Conservation (phyloP, 148 eudicot species). For the Polygonum aviculare region DNA sequence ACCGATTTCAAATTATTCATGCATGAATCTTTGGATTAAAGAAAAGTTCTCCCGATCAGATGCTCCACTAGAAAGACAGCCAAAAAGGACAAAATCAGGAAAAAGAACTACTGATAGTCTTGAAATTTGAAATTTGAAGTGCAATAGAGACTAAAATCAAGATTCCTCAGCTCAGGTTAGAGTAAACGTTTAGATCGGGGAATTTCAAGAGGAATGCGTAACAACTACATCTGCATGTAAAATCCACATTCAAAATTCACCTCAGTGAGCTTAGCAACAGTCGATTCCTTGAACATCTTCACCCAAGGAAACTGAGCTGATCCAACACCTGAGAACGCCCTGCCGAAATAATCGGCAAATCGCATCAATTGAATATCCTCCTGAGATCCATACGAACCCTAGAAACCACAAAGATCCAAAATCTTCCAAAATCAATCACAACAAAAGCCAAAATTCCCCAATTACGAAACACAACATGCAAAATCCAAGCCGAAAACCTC, state of each 20-base stretch:
- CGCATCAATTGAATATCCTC: constrained; percentile 72
- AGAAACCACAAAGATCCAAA: constrained; percentile 10
- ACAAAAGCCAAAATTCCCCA: constrained; percentile 3
- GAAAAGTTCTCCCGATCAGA: not conserved
- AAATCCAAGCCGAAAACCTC: not conserved
- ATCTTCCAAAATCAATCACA: not conserved
- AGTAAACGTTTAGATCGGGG: not conserved
- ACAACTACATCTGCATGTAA: not conserved
- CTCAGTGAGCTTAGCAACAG: constrained; percentile 51
- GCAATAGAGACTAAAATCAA: not conserved
- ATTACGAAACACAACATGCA: not conserved
- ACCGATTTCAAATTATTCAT: not conserved
- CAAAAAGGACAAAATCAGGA: not conserved
- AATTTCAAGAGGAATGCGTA: not conserved
- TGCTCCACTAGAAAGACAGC: not conserved
- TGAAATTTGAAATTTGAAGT: not conserved
- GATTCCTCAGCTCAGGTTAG: constrained; percentile 14
- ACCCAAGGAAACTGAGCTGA: constrained; percentile 74
- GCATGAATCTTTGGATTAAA: not conserved
- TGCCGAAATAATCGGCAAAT: constrained; percentile 77
- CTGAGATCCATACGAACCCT: constrained; percentile 54
- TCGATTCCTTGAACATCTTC: constrained; percentile 50
- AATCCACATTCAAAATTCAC: constrained; percentile 24
- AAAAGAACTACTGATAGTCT: not conserved
- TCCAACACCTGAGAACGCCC: constrained; percentile 54